Percentiles rank a stretch among this genome's conserved stretches.
phyloP scores from a whole-genome alignment of 2,329 filamentous ascomycete genomes.

The Penicillium expansum region DNA sequence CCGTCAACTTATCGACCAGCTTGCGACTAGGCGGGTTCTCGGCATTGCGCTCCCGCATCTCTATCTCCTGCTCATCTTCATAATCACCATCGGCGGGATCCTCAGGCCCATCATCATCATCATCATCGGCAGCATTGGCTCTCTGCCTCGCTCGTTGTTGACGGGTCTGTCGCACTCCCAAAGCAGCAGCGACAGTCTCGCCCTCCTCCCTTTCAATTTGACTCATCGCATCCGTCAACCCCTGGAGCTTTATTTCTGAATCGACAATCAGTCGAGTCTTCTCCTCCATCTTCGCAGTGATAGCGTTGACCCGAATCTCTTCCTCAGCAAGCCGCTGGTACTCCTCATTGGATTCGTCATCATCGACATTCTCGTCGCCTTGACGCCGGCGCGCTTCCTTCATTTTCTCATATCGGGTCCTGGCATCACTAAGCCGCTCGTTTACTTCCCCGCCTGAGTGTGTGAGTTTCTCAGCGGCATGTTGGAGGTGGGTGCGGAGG shows the following conservation, averaged over 20 bases:
- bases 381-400: conserved; percentile 31
- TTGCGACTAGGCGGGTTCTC: conserved; percentile 34
- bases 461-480: conserved; percentile 49
- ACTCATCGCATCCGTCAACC: conserved; percentile 45
- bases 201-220: conserved; percentile 43
- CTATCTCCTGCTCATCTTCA: conserved; percentile 41
- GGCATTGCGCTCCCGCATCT: conserved; percentile 24
- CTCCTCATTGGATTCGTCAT: conserved; percentile 26
- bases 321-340: conserved; percentile 42
- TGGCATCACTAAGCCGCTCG: conserved; percentile 48
- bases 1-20: conserved; percentile 36
- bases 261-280: conserved; percentile 60
- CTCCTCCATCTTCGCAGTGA: conserved; percentile 58
- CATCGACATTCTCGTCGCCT: conserved; percentile 23
- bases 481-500: conserved; percentile 50
- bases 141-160: conserved; percentile 17
- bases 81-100: conserved; percentile 44
- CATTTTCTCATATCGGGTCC: conserved; percentile 37
- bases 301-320: conserved; percentile 47
- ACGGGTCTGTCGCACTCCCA: conserved; percentile 31
- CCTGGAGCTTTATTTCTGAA: conserved; percentile 47
- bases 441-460: conserved; percentile 55
- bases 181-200: conserved; percentile 30
- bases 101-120: conserved; percentile 35
- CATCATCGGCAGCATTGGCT: conserved; percentile 19